Percentiles rank a stretch among this genome's conserved stretches.
These are phyloP conservation scores for Coffea eugenioides DNA, from an alignment of 257 asterid genomes.

Conservation along the genomic window DNA sequence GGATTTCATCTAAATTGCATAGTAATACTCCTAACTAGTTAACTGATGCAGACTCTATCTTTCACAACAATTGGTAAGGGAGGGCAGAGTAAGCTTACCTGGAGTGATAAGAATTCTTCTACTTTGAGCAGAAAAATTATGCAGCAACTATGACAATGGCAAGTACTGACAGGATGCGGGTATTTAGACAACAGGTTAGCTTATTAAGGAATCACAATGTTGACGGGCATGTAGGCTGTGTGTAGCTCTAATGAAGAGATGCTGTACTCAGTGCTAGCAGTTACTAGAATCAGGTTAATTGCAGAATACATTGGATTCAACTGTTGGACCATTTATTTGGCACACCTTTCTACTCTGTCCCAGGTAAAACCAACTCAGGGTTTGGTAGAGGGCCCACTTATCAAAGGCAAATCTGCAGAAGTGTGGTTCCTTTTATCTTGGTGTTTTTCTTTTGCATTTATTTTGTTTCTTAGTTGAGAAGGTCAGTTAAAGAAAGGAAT, in stretches of 20 bases:
- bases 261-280: neutral
- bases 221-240: neutral
- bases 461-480: neutral
- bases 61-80: conserved; percentile 72
- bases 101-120: conserved; percentile 59
- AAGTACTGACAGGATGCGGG: neutral
- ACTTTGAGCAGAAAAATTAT: conserved; percentile 43
- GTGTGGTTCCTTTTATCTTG: neutral
- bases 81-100: conserved; percentile 83
- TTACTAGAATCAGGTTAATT: neutral
- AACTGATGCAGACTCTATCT: conserved; percentile 68
- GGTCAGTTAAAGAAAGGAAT: neutral
- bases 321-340: neutral
- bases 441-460: neutral
- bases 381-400: neutral
- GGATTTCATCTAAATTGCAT: conserved; percentile 14
- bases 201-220: neutral
- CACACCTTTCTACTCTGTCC: neutral
- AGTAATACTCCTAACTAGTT: conserved; percentile 26
- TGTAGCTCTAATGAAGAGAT: neutral
- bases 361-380: neutral
- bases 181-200: conserved; percentile 7
- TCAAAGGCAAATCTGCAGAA: neutral
- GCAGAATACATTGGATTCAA: neutral
- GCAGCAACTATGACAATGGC: conserved; percentile 20